phyloP scores from a whole-genome alignment of 2,329 filamentous ascomycete species.

The Botrytis pseudocinerea region DNA sequence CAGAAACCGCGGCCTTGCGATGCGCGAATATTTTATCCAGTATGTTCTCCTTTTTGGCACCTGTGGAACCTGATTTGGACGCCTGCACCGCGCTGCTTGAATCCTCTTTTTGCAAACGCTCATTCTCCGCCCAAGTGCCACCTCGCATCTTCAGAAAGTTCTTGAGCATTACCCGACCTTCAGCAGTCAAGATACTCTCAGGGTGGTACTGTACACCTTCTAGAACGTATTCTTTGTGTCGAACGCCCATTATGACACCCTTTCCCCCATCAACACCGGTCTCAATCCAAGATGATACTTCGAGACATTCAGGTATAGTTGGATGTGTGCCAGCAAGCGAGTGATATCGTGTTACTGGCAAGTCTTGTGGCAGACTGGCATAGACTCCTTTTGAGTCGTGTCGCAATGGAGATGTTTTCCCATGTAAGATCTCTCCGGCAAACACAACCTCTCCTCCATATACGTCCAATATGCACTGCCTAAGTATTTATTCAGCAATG shows the following conservation, averaged over 20 bases:
- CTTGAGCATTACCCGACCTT: conserved; percentile 84
- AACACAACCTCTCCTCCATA: conserved; percentile 90
- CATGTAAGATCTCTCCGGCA: conserved; percentile 94
- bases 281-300: conserved; percentile 87
- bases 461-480: conserved; percentile 92
- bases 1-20: conserved; percentile 71
- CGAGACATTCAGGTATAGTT: conserved; percentile 80
- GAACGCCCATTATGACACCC: conserved; percentile 93
- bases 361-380: conserved; percentile 70
- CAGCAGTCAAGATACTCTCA: conserved; percentile 90
- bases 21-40: conserved; percentile 87
- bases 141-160: conserved; percentile 89
- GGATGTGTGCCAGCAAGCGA: conserved; percentile 90
- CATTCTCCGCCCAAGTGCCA: conserved; percentile 88
- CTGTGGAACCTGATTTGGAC: conserved; percentile 33
- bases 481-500: conserved; percentile 39
- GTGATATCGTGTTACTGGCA: conserved; percentile 93
- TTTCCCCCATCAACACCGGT: conserved; percentile 72
- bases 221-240: conserved; percentile 87
- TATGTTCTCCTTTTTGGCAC: conserved; percentile 74
- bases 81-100: conserved; percentile 35
- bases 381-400: conserved; percentile 96
- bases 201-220: conserved; percentile 98
- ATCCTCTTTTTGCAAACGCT: conserved; percentile 52
- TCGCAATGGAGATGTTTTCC: conserved; percentile 87